Conservation (phyloP, 192 early-diverging fungal species). For the Mortierella claussenii region DNA sequence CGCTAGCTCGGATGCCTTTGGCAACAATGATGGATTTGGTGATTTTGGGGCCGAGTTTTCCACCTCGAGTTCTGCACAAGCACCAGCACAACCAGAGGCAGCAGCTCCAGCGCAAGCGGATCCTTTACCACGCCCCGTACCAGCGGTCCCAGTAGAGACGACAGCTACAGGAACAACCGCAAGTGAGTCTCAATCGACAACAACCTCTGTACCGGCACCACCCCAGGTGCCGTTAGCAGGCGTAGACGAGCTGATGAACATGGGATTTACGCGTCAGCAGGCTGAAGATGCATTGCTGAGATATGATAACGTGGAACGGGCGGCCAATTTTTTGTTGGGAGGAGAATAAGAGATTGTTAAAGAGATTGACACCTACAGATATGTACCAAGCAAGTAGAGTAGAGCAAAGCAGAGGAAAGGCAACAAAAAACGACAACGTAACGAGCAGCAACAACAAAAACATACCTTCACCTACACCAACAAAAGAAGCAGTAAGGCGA, state of each 20-base stretch:
- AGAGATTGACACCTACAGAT: no score
- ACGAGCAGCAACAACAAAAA: no score
- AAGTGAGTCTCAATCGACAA: neutral
- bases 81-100: neutral
- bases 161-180: slow-evolving; percentile 6
- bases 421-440: no score
- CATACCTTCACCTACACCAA: no score
- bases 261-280: slow-evolving; percentile 46
- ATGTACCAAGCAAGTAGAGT: no score
- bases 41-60: slow-evolving; percentile 40
- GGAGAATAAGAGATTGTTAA: slow-evolving; percentile 21
- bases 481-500: no score
- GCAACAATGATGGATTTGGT: slow-evolving; percentile 20
- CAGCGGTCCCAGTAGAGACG: neutral
- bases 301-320: slow-evolving; percentile 47
- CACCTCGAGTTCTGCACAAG: neutral
- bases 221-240: slow-evolving; percentile 30
- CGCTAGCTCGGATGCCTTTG: slow-evolving; percentile 2
- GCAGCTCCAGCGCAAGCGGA: neutral
- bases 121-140: neutral
- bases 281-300: slow-evolving; percentile 40
- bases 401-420: no score
- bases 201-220: slow-evolving; percentile 12
- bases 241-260: slow-evolving; percentile 42
- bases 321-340: slow-evolving; percentile 53